Evolutionary conservation across 129 eudicot species (phyloP).

Genomic region (Silybum marianum): DNA sequence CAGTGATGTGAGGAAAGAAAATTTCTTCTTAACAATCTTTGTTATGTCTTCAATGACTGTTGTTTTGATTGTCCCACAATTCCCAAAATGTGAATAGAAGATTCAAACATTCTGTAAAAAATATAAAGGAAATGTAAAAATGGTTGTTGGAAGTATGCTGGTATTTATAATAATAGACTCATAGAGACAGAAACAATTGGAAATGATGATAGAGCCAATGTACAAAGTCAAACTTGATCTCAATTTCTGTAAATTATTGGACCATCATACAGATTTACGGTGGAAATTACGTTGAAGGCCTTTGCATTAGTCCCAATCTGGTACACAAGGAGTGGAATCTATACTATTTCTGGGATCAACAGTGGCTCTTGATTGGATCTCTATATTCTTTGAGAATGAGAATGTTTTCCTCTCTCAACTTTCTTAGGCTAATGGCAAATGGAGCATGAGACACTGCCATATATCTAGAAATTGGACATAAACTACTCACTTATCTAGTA

Average conservation of each 20-base stretch:
- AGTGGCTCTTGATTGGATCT: neutral
- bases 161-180: conserved; percentile 29
- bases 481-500: neutral
- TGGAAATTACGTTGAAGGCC: neutral
- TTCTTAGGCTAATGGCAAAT: neutral
- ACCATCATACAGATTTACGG: neutral
- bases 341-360: neutral
- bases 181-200: conserved; percentile 38
- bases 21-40: conserved; percentile 24
- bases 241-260: conserved; percentile 10
- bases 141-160: conserved; percentile 10
- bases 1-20: conserved; percentile 24
- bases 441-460: neutral
- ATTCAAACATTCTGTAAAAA: neutral
- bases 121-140: conserved; percentile 32
- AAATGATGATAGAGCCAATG: conserved; percentile 24
- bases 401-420: neutral
- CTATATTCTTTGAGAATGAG: neutral
- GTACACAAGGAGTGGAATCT: neutral
- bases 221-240: conserved; percentile 27
- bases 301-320: neutral
- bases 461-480: neutral
- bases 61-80: conserved; percentile 31
- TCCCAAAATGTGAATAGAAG: conserved; percentile 20
- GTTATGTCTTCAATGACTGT: conserved; percentile 18